A percentile compares a stretch with the other conserved stretches of the same genome.
phyloP scores from a whole-genome alignment of 1,139 yeast genomes.

The Scheffersomyces stambukii region DNA sequence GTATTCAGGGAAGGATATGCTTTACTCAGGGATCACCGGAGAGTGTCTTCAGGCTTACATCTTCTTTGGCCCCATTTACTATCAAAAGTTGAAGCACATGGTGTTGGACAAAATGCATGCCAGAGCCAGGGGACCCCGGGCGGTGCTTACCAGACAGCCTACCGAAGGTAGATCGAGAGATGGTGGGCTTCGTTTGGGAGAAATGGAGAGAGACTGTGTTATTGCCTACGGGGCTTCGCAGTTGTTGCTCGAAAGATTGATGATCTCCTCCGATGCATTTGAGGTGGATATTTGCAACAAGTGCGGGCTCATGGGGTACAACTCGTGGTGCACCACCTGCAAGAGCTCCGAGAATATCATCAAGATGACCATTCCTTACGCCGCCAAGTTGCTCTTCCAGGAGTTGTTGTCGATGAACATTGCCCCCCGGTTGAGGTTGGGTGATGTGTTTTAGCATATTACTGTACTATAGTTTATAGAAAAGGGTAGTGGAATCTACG shows the following conservation, averaged over 20 bases:
- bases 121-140: conserved; percentile 98
- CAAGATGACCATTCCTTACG: conserved; percentile 96
- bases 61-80: conserved; percentile 97
- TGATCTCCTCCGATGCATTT: conserved; percentile 96
- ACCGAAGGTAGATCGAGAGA: conserved; percentile 99
- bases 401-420: conserved; percentile 95
- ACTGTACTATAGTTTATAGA: too few relatives aligned
- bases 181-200: conserved; percentile 98
- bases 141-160: conserved; percentile 96
- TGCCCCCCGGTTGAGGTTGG: conserved; percentile 88
- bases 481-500: too few relatives aligned
- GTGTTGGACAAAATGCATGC: conserved; percentile 99
- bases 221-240: conserved; percentile 99
- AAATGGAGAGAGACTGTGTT: conserved; percentile 99
- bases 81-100: conserved; percentile 98
- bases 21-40: conserved; percentile 97
- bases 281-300: conserved; percentile 92
- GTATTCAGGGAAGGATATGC: conserved; percentile 96
- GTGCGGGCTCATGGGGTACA: conserved; percentile 98
- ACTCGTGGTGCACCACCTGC: conserved; percentile 96
- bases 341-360: conserved; percentile 81
- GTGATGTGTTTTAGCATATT: conserved; percentile 78
- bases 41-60: conserved; percentile 96
- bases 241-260: conserved; percentile 83
- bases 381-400: conserved; percentile 93